These are phyloP conservation scores for Phaffia rhodozyma DNA, from an alignment of 1,284 basidiomycete genomes.

Conservation along the genomic window DNA sequence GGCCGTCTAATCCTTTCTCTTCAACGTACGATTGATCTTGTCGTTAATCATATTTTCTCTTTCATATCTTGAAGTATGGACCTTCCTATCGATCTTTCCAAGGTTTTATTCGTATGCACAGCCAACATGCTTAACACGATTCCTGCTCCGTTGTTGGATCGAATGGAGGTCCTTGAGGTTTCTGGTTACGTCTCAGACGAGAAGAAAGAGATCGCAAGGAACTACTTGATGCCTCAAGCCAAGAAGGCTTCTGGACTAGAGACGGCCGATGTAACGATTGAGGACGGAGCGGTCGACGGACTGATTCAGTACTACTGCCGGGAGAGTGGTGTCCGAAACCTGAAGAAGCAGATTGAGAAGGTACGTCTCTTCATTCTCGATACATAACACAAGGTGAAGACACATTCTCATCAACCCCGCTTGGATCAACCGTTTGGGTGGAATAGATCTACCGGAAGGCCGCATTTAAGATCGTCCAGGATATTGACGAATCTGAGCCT, in stretches of 20 bases:
- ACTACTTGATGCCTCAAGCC: slow-evolving; percentile 88
- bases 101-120: slow-evolving; percentile 87
- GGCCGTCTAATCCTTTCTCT: neutral
- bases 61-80: slow-evolving; percentile 55
- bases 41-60: neutral
- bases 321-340: slow-evolving; percentile 86
- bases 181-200: slow-evolving; percentile 94
- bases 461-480: slow-evolving; percentile 80
- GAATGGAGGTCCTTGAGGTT: slow-evolving; percentile 96
- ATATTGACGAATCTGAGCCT: slow-evolving; percentile 75
- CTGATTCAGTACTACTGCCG: slow-evolving; percentile 95
- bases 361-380: slow-evolving; percentile 35
- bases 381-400: neutral
- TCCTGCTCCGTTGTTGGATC: slow-evolving; percentile 86
- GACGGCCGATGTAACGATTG: slow-evolving; percentile 65
- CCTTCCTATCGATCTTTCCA: slow-evolving; percentile 89
- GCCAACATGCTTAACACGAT: slow-evolving; percentile 93
- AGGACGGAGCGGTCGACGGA: slow-evolving; percentile 67
- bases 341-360: slow-evolving; percentile 96
- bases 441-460: slow-evolving; percentile 93
- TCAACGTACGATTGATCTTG: neutral
- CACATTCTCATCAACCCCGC: neutral
- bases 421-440: neutral
- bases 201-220: slow-evolving; percentile 82
- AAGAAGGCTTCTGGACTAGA: slow-evolving; percentile 81